Evolutionary conservation across 2,329 filamentous ascomycete species (phyloP).

Genomic region (Whalleya microplaca): DNA sequence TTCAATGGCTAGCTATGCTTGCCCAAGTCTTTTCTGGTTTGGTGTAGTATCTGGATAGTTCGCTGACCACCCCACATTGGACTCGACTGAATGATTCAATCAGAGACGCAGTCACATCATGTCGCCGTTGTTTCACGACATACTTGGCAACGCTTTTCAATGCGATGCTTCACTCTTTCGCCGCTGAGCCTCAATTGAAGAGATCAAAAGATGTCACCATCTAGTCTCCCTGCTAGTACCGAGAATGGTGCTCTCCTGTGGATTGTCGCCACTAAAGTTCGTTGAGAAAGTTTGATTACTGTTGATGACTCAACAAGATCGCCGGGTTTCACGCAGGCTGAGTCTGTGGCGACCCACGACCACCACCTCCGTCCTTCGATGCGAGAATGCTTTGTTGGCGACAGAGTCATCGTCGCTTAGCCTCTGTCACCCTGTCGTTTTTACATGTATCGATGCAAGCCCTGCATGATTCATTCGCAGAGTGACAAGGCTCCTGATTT

Average conservation of each 20-base stretch:
- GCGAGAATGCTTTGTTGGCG: background rate
- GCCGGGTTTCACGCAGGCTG: background rate
- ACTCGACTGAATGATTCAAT: background rate
- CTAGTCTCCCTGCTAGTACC: background rate
- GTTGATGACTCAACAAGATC: background rate
- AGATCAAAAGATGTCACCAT: background rate
- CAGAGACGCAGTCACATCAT: constrained; percentile 13
- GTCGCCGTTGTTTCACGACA: constrained; percentile 10
- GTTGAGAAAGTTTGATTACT: background rate
- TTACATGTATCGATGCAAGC: background rate
- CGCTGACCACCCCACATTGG: constrained; percentile 4
- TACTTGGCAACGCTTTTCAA: constrained; percentile 10
- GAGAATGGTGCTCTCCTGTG: background rate
- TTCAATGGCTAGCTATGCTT: background rate
- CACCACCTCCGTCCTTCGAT: background rate
- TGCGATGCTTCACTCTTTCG: constrained; percentile 2
- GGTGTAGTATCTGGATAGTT: background rate
- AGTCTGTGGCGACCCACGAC: background rate
- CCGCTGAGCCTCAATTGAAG: constrained; percentile 1
- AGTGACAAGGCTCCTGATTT: background rate
- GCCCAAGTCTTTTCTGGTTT: background rate
- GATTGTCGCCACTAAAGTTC: background rate
- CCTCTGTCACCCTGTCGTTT: background rate
- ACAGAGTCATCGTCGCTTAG: background rate
- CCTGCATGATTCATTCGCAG: background rate